These are phyloP conservation scores for Cercophora newfieldiana DNA, from an alignment of 495 filamentous ascomycete genomes.

Conservation along the genomic window DNA sequence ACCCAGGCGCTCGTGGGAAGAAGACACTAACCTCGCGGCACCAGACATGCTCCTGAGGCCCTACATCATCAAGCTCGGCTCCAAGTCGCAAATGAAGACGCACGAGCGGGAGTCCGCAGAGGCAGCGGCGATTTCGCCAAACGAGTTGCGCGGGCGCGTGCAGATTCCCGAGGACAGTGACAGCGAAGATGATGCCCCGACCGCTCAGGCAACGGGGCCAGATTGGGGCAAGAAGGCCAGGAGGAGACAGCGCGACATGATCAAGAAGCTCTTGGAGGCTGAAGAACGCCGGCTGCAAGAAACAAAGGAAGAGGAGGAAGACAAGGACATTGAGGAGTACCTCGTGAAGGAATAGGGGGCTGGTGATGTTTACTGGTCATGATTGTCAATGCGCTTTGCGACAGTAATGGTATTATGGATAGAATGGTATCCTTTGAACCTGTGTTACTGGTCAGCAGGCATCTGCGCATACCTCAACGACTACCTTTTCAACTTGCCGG, in stretches of 20 bases:
- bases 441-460: neutral
- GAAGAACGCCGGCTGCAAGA: slow-evolving; percentile 49
- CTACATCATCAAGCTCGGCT: slow-evolving; percentile 56
- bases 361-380: too few species aligned
- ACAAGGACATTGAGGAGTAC: slow-evolving; percentile 70
- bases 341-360: slow-evolving; percentile 51
- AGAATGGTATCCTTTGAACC: neutral
- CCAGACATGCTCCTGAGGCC: slow-evolving; percentile 67
- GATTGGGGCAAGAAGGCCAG: slow-evolving; percentile 60
- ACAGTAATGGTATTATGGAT: neutral
- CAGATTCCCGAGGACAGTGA: slow-evolving; percentile 57
- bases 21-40: slow-evolving; percentile 13
- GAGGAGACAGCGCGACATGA: slow-evolving; percentile 60
- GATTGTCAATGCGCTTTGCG: too few species aligned
- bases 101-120: slow-evolving; percentile 46
- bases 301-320: slow-evolving; percentile 56
- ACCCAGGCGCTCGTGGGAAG: neutral
- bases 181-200: slow-evolving; percentile 44
- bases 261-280: slow-evolving; percentile 56
- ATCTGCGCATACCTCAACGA: neutral
- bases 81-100: slow-evolving; percentile 43
- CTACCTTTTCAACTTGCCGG: too few species aligned
- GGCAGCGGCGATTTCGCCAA: slow-evolving; percentile 46
- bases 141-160: slow-evolving; percentile 52
- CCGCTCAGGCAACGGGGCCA: slow-evolving; percentile 20